Conservation (phyloP, 441 rosid species). For the Pelargonium fulgidum region DNA sequence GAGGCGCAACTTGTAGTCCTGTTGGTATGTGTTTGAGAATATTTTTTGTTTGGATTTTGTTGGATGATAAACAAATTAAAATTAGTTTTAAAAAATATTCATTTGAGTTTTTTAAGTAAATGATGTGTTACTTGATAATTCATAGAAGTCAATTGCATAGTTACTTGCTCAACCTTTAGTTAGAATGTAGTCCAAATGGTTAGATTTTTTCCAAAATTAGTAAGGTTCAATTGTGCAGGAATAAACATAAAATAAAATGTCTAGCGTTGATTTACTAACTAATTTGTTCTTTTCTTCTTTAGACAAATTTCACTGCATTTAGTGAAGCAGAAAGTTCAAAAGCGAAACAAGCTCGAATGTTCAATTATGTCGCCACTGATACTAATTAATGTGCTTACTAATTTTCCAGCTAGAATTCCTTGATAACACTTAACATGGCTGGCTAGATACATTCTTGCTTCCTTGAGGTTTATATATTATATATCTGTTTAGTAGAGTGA, state of each 20-base stretch:
- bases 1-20: conserved; percentile 86
- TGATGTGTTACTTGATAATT: no score
- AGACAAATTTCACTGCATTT: background rate
- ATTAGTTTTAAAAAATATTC: no score
- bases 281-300: background rate
- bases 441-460: background rate
- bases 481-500: conserved; percentile 3
- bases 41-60: background rate
- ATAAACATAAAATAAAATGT: background rate
- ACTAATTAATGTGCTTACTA: background rate
- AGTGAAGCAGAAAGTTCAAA: background rate
- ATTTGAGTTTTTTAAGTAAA: no score
- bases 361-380: background rate
- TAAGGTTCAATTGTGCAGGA: background rate
- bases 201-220: background rate
- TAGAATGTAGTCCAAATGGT: background rate
- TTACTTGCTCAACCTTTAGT: background rate
- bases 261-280: background rate
- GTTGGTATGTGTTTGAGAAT: conserved; percentile 37
- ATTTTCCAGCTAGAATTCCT: background rate
- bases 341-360: background rate
- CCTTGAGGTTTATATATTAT: background rate
- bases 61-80: no score
- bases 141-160: no score
- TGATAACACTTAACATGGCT: background rate